A percentile compares a stretch with the other conserved stretches of the same genome.
phyloP scores from a whole-genome alignment of 148 eudicot species.

The Pouteria glomerata region DNA sequence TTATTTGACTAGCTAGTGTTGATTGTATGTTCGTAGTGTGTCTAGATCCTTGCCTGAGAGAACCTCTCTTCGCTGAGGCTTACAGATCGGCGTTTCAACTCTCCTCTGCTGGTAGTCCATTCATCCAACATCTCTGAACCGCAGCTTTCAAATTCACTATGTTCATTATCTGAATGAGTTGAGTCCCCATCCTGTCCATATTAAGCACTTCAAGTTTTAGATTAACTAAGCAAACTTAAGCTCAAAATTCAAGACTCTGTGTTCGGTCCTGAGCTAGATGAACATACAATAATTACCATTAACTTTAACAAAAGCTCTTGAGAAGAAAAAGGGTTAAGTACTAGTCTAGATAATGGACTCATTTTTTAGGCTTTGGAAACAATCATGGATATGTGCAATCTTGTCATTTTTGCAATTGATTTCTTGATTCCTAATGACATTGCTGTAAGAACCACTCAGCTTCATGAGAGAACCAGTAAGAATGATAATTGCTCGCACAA shows the following conservation, averaged over 20 bases:
- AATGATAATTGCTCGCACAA: not conserved
- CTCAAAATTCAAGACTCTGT: no score
- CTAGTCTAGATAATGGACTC: no score
- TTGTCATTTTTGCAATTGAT: not conserved
- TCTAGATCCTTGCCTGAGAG: conserved; percentile 26
- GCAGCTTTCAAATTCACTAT: conserved; percentile 11
- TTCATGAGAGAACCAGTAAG: not conserved
- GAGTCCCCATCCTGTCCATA: conserved; percentile 26
- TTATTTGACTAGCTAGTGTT: no score
- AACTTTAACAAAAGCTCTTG: no score
- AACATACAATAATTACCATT: no score
- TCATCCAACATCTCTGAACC: conserved; percentile 49
- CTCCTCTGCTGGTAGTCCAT: conserved; percentile 57
- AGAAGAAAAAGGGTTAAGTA: no score
- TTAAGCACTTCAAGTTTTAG: not conserved
- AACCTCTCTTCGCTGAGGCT: conserved; percentile 28
- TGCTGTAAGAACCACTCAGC: not conserved
- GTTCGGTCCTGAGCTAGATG: no score
- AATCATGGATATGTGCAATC: not conserved
- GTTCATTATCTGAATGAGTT: conserved; percentile 1
- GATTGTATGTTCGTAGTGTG: no score
- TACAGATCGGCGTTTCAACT: conserved; percentile 37
- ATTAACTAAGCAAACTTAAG: not conserved
- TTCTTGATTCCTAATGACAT: not conserved
- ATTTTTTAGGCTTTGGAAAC: no score